Percentiles rank a stretch among this genome's conserved stretches.
Conservation (phyloP, 139 green algal genomes). For the Haematococcus lacustris region DNA sequence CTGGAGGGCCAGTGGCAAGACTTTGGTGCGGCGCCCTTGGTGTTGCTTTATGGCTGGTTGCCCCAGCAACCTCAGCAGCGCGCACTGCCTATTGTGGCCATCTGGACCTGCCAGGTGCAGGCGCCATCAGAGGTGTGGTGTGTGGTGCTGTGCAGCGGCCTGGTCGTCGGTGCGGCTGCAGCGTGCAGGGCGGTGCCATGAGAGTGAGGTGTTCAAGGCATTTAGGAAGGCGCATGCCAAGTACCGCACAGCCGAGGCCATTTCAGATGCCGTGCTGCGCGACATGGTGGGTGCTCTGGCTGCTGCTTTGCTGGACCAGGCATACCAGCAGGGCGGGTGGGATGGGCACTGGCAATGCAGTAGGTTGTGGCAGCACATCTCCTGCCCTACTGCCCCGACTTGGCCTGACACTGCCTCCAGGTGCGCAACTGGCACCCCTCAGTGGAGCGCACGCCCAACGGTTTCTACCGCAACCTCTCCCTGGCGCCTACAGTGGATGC, state of each 20-base stretch:
- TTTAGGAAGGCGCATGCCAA: slow-evolving; percentile 32
- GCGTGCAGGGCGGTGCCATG: slow-evolving; percentile 56
- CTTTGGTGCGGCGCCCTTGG: slow-evolving; percentile 62
- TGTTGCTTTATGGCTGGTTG: too few species aligned
- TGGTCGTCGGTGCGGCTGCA: slow-evolving; percentile 51
- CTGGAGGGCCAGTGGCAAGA: slow-evolving; percentile 68
- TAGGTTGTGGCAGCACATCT: not conserved
- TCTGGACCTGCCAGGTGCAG: not conserved
- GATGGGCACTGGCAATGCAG: too few species aligned
- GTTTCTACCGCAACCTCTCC: slow-evolving; percentile 48
- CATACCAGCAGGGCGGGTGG: too few species aligned
- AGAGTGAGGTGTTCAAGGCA: slow-evolving; percentile 53
- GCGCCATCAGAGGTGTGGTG: too few species aligned
- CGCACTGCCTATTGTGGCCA: too few species aligned
- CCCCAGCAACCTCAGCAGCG: too few species aligned
- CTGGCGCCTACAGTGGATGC: not conserved
- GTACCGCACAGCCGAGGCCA: slow-evolving; percentile 35
- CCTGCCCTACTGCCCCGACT: not conserved
- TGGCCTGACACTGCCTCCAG: not conserved
- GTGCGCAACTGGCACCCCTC: slow-evolving; percentile 55
- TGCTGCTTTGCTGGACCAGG: too few species aligned
- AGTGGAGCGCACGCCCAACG: slow-evolving; percentile 36
- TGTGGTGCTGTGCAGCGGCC: too few species aligned
- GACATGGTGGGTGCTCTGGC: slow-evolving; percentile 41
- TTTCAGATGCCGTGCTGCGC: slow-evolving; percentile 40